Evolutionary conservation across 225 moss, liverwort and hornwort genomes (phyloP).

Genomic region (Takakia lepidozioides): DNA sequence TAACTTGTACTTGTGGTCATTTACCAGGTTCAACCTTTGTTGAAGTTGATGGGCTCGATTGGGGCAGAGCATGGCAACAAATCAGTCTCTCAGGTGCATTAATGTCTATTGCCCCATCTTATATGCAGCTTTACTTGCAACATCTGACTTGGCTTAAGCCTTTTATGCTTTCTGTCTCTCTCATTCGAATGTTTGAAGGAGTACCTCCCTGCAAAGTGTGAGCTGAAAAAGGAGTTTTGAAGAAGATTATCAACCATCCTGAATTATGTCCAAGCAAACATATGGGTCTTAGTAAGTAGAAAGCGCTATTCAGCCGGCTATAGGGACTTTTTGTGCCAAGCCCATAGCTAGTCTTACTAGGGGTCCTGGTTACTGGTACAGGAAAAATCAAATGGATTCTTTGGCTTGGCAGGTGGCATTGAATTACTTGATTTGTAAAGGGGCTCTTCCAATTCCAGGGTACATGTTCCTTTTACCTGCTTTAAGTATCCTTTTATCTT

Average conservation of each 20-base stretch:
- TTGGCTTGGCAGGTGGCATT: conserved; percentile 62
- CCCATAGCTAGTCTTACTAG: too few species aligned
- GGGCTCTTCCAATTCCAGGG: conserved; percentile 86
- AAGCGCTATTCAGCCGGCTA: too few species aligned
- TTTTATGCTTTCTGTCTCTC: not conserved
- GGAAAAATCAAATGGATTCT: not conserved
- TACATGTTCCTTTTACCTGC: conserved; percentile 9
- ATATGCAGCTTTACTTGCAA: too few species aligned
- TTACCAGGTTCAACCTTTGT: conserved; percentile 57
- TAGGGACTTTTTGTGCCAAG: too few species aligned
- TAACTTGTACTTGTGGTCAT: not conserved
- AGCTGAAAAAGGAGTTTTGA: too few species aligned
- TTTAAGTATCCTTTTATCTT: not conserved
- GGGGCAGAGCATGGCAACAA: conserved; percentile 71
- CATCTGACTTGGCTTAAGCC: too few species aligned
- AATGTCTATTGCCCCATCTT: too few species aligned
- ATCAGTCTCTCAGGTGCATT: conserved; percentile 67
- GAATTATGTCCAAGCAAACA: too few species aligned
- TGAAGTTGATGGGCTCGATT: conserved; percentile 56
- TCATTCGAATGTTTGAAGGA: too few species aligned
- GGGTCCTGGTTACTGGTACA: not conserved
- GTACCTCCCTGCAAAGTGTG: too few species aligned
- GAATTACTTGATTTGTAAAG: conserved; percentile 76
- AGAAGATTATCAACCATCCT: too few species aligned
- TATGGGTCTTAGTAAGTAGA: not conserved